A percentile compares a stretch with the other conserved stretches of the same genome.
phyloP scores from a whole-genome alignment of 192 early-diverging fungal genomes.

The Podila horticola region DNA sequence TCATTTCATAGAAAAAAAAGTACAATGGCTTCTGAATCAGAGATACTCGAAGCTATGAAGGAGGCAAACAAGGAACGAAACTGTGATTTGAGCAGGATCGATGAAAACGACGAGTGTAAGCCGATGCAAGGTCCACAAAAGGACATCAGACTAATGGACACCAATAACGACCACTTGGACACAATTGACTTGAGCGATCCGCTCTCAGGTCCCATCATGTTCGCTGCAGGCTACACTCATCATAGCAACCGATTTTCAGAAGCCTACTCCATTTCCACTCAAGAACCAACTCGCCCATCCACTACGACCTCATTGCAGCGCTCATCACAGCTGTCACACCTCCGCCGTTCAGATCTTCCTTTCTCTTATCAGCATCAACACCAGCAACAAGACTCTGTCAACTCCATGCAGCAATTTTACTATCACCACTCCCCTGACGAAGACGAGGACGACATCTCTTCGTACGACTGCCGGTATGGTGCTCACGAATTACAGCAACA shows the following conservation, averaged over 20 bases:
- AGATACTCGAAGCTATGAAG: constrained; percentile 29
- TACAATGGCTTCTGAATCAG: constrained; percentile 13
- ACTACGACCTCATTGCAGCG: neutral
- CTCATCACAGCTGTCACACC: neutral
- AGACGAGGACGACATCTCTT: neutral
- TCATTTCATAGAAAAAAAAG: constrained; percentile 4
- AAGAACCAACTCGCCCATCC: neutral
- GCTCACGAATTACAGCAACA: neutral
- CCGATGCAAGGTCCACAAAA: neutral
- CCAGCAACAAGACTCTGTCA: constrained; percentile 35
- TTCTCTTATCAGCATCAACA: constrained; percentile 2
- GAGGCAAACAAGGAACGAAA: constrained; percentile 6
- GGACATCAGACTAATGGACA: no score
- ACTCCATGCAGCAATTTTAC: constrained; percentile 46
- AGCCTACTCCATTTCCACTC: neutral
- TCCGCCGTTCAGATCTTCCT: neutral
- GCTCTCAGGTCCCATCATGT: neutral
- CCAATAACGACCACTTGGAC: neutral
- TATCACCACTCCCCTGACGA: neutral
- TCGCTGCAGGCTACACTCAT: neutral
- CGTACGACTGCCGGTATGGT: neutral
- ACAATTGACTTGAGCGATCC: neutral
- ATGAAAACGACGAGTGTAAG: neutral
- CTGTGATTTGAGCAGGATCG: neutral
- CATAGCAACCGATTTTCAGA: neutral